Evolutionary conservation across 768 basidiomycete species (phyloP), one percentile per base, ranked within the genome.

Genomic region (Tephrocybe sp.): DNA sequence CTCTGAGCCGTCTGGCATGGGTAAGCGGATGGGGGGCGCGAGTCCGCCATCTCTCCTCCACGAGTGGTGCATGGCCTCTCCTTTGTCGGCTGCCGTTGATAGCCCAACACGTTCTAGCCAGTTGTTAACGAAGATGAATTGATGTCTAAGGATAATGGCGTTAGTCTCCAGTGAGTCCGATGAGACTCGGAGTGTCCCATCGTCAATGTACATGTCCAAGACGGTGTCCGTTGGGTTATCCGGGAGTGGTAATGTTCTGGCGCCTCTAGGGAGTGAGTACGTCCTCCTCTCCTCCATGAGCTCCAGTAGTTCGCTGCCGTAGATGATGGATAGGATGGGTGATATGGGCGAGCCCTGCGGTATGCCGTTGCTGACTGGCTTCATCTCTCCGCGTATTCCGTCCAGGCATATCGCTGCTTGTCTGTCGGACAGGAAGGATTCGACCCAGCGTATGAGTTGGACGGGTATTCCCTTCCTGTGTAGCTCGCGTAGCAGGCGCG

Each of bases 271-370:
- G n/a, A n/a, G n/a, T 24, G 54, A 15, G 40, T 58, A 24, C 13
- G 12, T 25, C 16, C 16, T 3, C 3, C 42, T 21, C 5, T 2
- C 16, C 22, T 42, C 23, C 42, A 63, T 61, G 3, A 57, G 19
- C 39, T 67, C 60, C 0, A 63, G 54, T 7, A 65, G 55, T 40
- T 60, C 59, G 0, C 55, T 50, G 11, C 53, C 53, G 52, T 65
- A 65, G 33, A 67, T 61, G 1, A 62, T 47, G 0, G 61, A 54
- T 0, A 67, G 54, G 16, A 67, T 61, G 0, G 62, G 65, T 0
- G 63, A 66, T 12, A 62, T 38, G 15, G 67, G 66, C 2, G 64
- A 67, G 7, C 67, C 67, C 52, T 69, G 65, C 0, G 65, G 64
- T n/a, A 69, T 67, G 0, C 64, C 63, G 27, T 69, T 29, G 5